Base-by-base conservation (phyloP, 1,139 yeast species). In the Meyerozyma smithsonii region DNA sequence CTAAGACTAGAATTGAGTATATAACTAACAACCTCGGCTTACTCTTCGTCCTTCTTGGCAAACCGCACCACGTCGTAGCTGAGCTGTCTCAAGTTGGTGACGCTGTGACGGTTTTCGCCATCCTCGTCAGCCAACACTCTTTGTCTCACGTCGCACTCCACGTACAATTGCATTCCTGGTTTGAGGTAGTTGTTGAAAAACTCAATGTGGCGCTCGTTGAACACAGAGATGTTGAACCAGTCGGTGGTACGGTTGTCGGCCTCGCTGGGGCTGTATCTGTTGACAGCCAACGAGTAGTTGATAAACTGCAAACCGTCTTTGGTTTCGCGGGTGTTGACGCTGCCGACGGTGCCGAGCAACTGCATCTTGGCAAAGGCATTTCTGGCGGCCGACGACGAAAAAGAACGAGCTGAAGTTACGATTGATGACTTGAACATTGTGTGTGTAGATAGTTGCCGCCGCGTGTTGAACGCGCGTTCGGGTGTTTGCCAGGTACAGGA, bases 201-300 rank as follows among this genome's bases (percentile, higher is more conserved):
- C 23, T 51, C 41, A 25, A 68, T 56, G 40, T 69, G 74, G 39
- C 53, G 52, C 30, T 68, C 74, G 47, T 66, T 63, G 52, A 70
- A 71, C 5, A 64, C 74, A 36, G 66, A 51, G 36, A 71, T 54
- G 42, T 64, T 68, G 57, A 54, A 69, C 76, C 75, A 71, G 45
- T 68, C 72, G 38, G 74, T 62, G 39, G 58, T 47, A 43, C 47
- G 51, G 37, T 52, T 57, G 40, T 59, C 62, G 28, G 57, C 65
- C 30, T 58, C 63, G 36, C 50, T 56, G 11, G 67, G 66, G 25
- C 54, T 52, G 54, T 48, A 67, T 53, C 62, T 61, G 58, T 66
- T 62, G 26, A 71, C 76, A 10, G 75, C 77, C 45, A 71, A 64
- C 12, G 72, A 62, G 55, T 71, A 71, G 42, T 56, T 61, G 52